Evolutionary conservation across 768 basidiomycete species (phyloP).

Genomic region (Arthromyces matolae): DNA sequence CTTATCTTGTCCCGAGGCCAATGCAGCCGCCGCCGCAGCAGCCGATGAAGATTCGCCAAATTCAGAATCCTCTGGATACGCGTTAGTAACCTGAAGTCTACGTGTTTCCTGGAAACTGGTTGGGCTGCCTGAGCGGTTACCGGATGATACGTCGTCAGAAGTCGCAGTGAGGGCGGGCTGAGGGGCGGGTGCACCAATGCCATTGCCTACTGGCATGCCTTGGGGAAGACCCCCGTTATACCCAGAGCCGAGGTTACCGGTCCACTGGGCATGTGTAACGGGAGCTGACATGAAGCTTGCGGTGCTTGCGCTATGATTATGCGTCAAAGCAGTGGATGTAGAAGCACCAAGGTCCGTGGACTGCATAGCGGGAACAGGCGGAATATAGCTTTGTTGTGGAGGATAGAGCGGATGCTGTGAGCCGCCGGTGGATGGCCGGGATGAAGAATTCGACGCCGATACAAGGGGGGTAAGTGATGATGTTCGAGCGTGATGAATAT

Average conservation of each 20-base stretch:
- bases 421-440: conserved; percentile 43
- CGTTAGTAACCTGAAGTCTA: conserved; percentile 37
- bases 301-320: conserved; percentile 17
- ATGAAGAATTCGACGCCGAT: conserved; percentile 26
- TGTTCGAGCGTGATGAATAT: conserved; percentile 16
- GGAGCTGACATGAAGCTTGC: conserved; percentile 14
- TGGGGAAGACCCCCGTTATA: conserved; percentile 19
- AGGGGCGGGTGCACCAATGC: conserved; percentile 3
- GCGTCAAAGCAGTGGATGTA: conserved; percentile 11
- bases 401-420: conserved; percentile 35
- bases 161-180: too few relatives aligned
- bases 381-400: conserved; percentile 6
- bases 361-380: conserved; percentile 15
- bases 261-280: conserved; percentile 14
- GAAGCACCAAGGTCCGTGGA: conserved; percentile 1
- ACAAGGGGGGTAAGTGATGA: conserved; percentile 27
- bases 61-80: conserved; percentile 12
- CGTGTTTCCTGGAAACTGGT: conserved; percentile 36
- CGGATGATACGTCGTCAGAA: conserved; percentile 13
- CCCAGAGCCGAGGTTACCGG: conserved; percentile 12
- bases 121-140: conserved; percentile 37
- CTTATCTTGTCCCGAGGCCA: neutral
- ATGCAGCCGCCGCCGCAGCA: conserved; percentile 2
- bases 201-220: conserved; percentile 11
- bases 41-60: conserved; percentile 12